Base-by-base conservation (phyloP, 176 grass and related monocot species). In the Oryza longistaminata region DNA sequence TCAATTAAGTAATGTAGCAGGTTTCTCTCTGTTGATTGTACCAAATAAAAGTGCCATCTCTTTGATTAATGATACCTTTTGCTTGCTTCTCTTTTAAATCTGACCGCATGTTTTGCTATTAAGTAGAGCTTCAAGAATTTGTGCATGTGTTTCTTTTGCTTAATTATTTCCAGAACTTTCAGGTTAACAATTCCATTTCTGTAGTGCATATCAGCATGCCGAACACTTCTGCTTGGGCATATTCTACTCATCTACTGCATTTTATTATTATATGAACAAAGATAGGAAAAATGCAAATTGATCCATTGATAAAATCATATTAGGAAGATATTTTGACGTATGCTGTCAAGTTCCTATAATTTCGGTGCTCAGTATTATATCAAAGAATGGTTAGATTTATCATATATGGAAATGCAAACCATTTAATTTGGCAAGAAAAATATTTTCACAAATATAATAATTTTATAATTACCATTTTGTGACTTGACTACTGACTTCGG, bases 1-100 rank as follows among this genome's bases (percentile, higher is more conserved):
- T 84, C 85, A 91, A 40, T 40, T 2, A 40, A 88, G 85, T 85
- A 62, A 34, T 88, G 89, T 88, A 91, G 89, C 85, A 85, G 85
- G 81, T 87, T 83, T 87, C 73, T 87, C 73, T 85, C 85, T 75
- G 83, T 45, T 80, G 76, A 76, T 85, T 88, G 80, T 79, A 88
- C 81, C 85, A 76, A 76, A 84, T 84, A 87, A 84, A 87, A 87
- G 85, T 71, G 65, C 14, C 81, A 66, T 73, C 76, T 80, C 69
- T 73, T 78, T 79, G 80, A 83, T 83, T 87, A 62, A 70, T 64
- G 75, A 65, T 27, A 21, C 80, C 67, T 83, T 90, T 76, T 39
- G 50, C 64, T 64, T 69, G 50, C 15, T 83, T 83, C 27, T 79
- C 84, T 50, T 90, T 90, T 82, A 45, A 55, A 52, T 82, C 5